These are phyloP conservation scores for Paramecium sonneborni DNA, from an alignment of 73 alveolate genomes.

Conservation along the genomic window DNA sequence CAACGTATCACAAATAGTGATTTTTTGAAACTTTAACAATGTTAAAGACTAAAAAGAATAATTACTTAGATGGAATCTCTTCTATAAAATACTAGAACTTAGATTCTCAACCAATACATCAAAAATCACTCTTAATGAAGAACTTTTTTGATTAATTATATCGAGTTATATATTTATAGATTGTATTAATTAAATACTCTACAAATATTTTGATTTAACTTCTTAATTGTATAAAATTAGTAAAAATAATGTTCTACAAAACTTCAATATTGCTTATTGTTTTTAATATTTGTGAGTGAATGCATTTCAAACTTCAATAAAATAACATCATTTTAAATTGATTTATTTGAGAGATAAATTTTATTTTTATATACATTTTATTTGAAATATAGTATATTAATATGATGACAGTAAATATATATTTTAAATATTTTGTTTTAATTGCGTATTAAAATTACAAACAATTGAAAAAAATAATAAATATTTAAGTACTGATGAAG, in stretches of 20 bases:
- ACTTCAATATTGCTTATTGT: neutral
- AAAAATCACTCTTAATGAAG: neutral
- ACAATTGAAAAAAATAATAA: no score
- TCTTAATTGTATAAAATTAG: neutral
- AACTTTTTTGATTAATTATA: neutral
- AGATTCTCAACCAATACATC: neutral
- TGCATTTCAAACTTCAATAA: neutral
- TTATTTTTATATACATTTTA: neutral
- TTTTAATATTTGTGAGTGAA: neutral
- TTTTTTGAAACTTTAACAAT: slow-evolving; percentile 28
- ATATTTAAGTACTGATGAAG: no score
- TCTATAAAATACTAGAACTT: neutral
- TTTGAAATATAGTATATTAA: neutral
- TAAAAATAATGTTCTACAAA: neutral
- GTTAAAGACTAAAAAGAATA: slow-evolving; percentile 24
- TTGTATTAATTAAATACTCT: neutral
- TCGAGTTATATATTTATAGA: slow-evolving; percentile 35
- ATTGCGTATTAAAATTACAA: neutral
- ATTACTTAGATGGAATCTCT: slow-evolving; percentile 18
- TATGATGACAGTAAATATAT: neutral
- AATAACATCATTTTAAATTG: neutral
- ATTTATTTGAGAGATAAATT: neutral
- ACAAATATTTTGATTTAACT: neutral
- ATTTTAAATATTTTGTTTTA: neutral
- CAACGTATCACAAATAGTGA: neutral